Evolutionary conservation across 352 stramenopile genomes (phyloP).

Genomic region (Globisporangium cederbergense): DNA sequence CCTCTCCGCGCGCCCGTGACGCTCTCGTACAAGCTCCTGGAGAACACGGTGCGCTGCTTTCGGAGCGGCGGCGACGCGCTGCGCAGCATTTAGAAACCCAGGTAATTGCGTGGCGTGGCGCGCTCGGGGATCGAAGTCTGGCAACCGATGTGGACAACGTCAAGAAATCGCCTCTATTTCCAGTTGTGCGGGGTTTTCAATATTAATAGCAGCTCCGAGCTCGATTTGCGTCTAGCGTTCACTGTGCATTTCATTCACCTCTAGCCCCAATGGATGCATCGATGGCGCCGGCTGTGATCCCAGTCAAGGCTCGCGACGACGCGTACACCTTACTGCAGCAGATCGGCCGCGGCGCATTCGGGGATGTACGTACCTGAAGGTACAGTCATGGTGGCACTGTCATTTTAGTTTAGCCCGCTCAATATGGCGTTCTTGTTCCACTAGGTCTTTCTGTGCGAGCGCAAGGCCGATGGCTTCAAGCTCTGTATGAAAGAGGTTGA

Average conservation of each 20-base stretch:
- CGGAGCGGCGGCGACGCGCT: slow-evolving; percentile 29
- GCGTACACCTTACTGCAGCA: slow-evolving; percentile 30
- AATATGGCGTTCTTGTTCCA: not conserved
- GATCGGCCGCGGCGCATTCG: slow-evolving; percentile 50
- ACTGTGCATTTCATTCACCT: not conserved
- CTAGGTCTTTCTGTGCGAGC: slow-evolving; percentile 49
- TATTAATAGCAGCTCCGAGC: slow-evolving; percentile 6
- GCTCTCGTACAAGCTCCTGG: slow-evolving; percentile 67
- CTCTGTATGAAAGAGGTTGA: slow-evolving; percentile 66
- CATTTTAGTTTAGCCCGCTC: not conserved
- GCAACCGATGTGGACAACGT: not conserved
- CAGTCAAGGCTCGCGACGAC: slow-evolving; percentile 7
- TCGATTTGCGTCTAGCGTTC: too few species aligned
- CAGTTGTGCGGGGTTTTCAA: not conserved
- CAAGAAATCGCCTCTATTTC: not conserved
- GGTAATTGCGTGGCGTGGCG: too few species aligned
- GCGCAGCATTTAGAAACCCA: slow-evolving; percentile 10
- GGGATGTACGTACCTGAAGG: slow-evolving; percentile 35
- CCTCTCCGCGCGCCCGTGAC: slow-evolving; percentile 23
- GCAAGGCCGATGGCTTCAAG: slow-evolving; percentile 17
- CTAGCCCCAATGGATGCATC: too few species aligned
- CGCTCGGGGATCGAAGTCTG: too few species aligned
- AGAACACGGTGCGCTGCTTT: slow-evolving; percentile 68
- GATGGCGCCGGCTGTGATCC: not conserved
- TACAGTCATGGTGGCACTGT: not conserved